Evolutionary conservation across 2,329 filamentous ascomycete genomes (phyloP).

Genomic region (Tolypocladium tropicale): DNA sequence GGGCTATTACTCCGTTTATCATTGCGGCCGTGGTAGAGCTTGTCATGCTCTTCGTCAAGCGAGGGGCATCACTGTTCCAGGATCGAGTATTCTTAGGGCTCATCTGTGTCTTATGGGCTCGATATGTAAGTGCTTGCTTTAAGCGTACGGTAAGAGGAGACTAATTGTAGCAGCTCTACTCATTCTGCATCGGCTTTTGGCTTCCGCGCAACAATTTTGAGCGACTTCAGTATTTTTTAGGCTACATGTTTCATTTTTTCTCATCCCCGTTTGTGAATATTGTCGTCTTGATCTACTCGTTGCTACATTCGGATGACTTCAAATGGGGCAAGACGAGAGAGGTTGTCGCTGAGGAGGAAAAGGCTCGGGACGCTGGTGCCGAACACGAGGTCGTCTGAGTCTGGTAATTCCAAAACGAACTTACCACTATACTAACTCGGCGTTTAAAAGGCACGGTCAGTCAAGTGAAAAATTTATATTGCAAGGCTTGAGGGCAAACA

Average conservation of each 20-base stretch:
- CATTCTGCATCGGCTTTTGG: conserved; percentile 31
- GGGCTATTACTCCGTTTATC: conserved; percentile 34
- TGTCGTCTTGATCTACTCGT: conserved; percentile 28
- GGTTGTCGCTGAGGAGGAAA: conserved; percentile 19
- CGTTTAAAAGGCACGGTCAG: too few species aligned
- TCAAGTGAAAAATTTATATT: too few species aligned
- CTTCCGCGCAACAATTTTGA: conserved; percentile 27
- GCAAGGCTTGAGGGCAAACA: too few species aligned
- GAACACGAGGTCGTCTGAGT: conserved; percentile 15
- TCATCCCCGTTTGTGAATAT: conserved; percentile 33
- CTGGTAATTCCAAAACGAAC: too few species aligned
- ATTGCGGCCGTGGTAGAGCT: conserved; percentile 27
- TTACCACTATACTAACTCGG: too few species aligned
- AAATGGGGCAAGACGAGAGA: conserved; percentile 35
- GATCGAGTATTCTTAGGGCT: conserved; percentile 26
- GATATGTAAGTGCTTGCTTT: conserved; percentile 29
- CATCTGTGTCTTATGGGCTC: conserved; percentile 24
- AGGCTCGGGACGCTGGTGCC: conserved; percentile 14
- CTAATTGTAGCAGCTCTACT: conserved; percentile 21
- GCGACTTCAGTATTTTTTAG: conserved; percentile 26
- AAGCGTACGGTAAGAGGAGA: too few species aligned
- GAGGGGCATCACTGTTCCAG: conserved; percentile 20
- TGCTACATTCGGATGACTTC: conserved; percentile 32
- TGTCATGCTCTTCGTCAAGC: conserved; percentile 21
- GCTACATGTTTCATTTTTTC: conserved; percentile 25